A percentile compares a stretch with the other conserved stretches of the same genome.
These are phyloP conservation scores for Borealophlyctis nickersoniae DNA, from an alignment of 192 early-diverging fungal species.

Conservation along the genomic window DNA sequence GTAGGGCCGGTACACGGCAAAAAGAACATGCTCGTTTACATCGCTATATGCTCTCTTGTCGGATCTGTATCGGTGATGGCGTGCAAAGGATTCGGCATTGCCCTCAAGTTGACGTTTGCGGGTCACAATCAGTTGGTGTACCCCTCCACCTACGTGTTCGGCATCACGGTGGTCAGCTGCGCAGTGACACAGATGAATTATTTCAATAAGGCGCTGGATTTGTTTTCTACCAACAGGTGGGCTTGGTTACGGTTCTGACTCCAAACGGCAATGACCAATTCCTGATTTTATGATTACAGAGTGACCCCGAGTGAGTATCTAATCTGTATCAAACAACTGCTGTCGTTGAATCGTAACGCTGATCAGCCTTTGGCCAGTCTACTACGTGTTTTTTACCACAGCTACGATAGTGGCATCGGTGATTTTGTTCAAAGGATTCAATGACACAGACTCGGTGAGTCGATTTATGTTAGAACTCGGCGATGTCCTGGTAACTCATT, in stretches of 20 bases:
- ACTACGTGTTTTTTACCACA: slow-evolving; percentile 95
- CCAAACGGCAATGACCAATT: neutral
- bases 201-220: slow-evolving; percentile 93
- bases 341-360: neutral
- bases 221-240: slow-evolving; percentile 86
- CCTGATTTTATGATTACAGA: slow-evolving; percentile 5
- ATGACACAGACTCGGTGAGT: slow-evolving; percentile 31
- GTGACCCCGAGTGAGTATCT: slow-evolving; percentile 46
- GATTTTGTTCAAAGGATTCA: slow-evolving; percentile 85
- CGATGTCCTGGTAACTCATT: neutral
- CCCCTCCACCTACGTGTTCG: slow-evolving; percentile 86
- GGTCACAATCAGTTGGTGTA: slow-evolving; percentile 90
- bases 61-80: slow-evolving; percentile 87
- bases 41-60: slow-evolving; percentile 94
- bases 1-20: slow-evolving; percentile 80
- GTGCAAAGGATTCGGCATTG: slow-evolving; percentile 91
- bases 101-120: slow-evolving; percentile 86
- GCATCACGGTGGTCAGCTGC: slow-evolving; percentile 69
- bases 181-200: slow-evolving; percentile 97
- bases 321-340: no score
- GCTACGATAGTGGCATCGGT: slow-evolving; percentile 88
- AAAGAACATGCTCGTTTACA: slow-evolving; percentile 78
- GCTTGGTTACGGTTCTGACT: slow-evolving; percentile 14
- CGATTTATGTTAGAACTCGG: neutral
- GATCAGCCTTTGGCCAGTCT: slow-evolving; percentile 51